These are phyloP conservation scores for Lentinus brumalis DNA, from an alignment of 768 basidiomycete species.

Conservation along the genomic window DNA sequence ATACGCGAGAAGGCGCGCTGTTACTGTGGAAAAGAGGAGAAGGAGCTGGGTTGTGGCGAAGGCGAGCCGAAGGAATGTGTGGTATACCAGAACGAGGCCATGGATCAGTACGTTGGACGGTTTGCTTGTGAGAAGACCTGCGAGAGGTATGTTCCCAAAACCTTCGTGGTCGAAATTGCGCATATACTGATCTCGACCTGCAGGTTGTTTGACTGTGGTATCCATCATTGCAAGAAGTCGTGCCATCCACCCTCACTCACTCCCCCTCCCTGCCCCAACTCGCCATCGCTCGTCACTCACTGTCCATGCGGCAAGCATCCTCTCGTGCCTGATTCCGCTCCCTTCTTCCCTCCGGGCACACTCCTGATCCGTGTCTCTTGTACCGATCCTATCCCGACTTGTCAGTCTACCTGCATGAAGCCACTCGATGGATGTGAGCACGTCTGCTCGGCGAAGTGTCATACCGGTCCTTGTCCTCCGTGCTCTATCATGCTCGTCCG, in stretches of 20 bases:
- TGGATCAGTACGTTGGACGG: conserved; percentile 64
- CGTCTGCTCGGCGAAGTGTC: conserved; percentile 69
- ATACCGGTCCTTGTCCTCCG: conserved; percentile 78
- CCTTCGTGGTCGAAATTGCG: not conserved
- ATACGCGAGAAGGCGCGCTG: conserved; percentile 59
- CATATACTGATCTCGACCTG: conserved; percentile 3
- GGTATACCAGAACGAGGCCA: conserved; percentile 38
- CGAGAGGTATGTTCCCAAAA: conserved; percentile 43
- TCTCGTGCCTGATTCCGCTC: conserved; percentile 42
- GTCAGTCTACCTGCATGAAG: conserved; percentile 67
- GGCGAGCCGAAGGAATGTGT: conserved; percentile 46
- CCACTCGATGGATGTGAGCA: conserved; percentile 70
- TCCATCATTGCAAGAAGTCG: conserved; percentile 68
- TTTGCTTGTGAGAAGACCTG: conserved; percentile 66
- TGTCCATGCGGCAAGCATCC: conserved; percentile 83
- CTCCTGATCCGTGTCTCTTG: conserved; percentile 46
- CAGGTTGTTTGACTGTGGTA: conserved; percentile 74
- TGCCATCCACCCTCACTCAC: conserved; percentile 76
- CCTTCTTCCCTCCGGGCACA: conserved; percentile 44
- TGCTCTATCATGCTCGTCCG: conserved; percentile 70
- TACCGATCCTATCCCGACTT: conserved; percentile 80
- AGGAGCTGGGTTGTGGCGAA: conserved; percentile 66
- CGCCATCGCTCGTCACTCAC: conserved; percentile 63
- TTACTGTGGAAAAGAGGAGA: conserved; percentile 76
- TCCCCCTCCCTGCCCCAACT: conserved; percentile 68